These are phyloP conservation scores for Leavenworthia alabamica DNA, from an alignment of 345 rosid species.

Conservation along the genomic window DNA sequence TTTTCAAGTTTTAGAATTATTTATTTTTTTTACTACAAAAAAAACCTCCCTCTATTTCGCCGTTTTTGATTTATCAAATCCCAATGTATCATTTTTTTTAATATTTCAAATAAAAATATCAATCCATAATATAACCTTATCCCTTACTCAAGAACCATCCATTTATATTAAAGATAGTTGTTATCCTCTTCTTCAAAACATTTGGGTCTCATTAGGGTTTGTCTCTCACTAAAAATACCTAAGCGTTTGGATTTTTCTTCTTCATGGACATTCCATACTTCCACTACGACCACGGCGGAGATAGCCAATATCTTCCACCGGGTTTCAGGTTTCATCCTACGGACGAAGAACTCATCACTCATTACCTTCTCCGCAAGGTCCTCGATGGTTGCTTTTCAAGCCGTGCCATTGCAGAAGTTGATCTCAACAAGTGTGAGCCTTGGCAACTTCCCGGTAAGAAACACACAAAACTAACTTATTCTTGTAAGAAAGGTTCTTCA, in stretches of 20 bases:
- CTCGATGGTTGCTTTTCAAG: conserved; percentile 67
- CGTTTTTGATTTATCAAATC: conserved; percentile 43
- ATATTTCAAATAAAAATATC: conserved; percentile 1
- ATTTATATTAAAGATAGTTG: conserved; percentile 9
- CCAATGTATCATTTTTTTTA: conserved; percentile 33
- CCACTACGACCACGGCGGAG: conserved; percentile 38
- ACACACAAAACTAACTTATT: not conserved
- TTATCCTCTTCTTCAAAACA: conserved; percentile 10
- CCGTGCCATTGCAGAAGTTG: conserved; percentile 84
- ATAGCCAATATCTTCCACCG: conserved; percentile 61
- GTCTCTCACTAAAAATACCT: not conserved
- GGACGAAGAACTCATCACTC: conserved; percentile 89
- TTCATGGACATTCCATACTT: conserved; percentile 47
- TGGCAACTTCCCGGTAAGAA: conserved; percentile 93
- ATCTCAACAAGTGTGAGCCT: conserved; percentile 95
- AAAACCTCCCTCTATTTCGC: conserved; percentile 23
- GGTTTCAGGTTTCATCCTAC: conserved; percentile 96
- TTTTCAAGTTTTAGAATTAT: not conserved
- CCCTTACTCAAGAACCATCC: conserved; percentile 28
- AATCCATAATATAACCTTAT: conserved; percentile 9
- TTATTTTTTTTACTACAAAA: not conserved
- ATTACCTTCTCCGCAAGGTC: conserved; percentile 77
- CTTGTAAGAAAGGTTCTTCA: not conserved
- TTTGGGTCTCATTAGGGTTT: conserved; percentile 18
- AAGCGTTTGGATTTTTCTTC: not conserved